Base-by-base conservation (phyloP, 192 early-diverging fungal species). In the Mortierella alpina region DNA sequence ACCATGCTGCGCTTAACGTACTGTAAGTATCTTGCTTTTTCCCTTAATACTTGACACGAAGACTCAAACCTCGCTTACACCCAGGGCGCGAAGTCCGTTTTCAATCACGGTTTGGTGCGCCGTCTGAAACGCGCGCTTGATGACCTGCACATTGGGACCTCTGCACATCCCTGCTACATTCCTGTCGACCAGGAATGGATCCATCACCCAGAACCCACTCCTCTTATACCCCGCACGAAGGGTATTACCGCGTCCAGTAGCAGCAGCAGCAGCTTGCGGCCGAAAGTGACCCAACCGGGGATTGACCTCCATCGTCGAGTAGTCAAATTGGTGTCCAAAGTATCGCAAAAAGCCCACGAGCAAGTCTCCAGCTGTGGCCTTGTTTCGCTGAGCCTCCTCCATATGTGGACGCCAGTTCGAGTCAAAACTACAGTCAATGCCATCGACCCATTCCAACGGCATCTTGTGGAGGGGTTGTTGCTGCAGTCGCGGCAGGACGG, bases 401-500 rank as follows among this genome's bases (percentile, higher is more conserved):
- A 31, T 6, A 12, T 66, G 41, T n/a, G 45, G 53, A 42, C 48
- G 39, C 63, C 63, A 64, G 48, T 66, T 55, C 31, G n/a, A 13
- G 39, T 70, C 68, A n/a, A 59, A 59, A 3, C 48, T 57, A 10
- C 58, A 48, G 22, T 70, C 49, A 13, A 7, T 49, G 13, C 51
- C 65, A 12, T 67, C 65, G 41, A 69, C 63, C 18, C 40, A 20
- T 5, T 49, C 23, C 1, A 6, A 7, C 7, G n/a, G 45, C 57
- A 57, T 10, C 14, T 46, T 57, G 22, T 47, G 5, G n/a, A 46
- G 4, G 2, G 4, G 23, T 18, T 69, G 68, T 15, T 48, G 57
- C 18, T 70, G 68, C 40, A 70, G 20, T 4, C 31, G 23, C 13
- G 68, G 68, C 6, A 70, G 57, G 31, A 70, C 45, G 8, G 68